Percentiles rank a stretch among this genome's conserved stretches.
phyloP scores from a whole-genome alignment of 192 early-diverging fungal species.

The Mortierella hygrophila region DNA sequence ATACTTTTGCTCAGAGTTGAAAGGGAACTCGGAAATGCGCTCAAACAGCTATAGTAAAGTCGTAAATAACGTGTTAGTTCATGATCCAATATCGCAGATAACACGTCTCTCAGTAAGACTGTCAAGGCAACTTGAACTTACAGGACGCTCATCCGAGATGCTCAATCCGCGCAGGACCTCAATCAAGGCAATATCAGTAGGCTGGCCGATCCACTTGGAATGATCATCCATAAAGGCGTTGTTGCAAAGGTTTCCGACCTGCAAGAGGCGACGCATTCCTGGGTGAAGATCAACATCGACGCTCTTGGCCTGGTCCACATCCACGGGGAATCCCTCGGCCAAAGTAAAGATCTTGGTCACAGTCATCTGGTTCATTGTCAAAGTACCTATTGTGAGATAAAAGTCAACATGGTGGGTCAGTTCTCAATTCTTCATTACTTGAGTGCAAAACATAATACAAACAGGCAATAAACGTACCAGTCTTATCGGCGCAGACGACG shows the following conservation, averaged over 20 bases:
- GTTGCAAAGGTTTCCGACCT: constrained; percentile 90
- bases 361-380: constrained; percentile 97
- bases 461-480: constrained; percentile 60
- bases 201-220: constrained; percentile 87
- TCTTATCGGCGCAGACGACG: constrained; percentile 97
- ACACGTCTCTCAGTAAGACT: background rate
- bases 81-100: background rate
- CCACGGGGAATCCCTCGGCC: constrained; percentile 60
- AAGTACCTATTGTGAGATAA: constrained; percentile 67
- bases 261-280: constrained; percentile 58
- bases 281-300: constrained; percentile 44
- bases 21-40: constrained; percentile 86
- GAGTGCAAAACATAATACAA: background rate
- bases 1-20: constrained; percentile 93
- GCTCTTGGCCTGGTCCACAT: constrained; percentile 61
- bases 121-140: constrained; percentile 48
- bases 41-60: constrained; percentile 52
- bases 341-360: constrained; percentile 85
- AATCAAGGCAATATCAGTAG: constrained; percentile 94
- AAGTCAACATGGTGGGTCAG: background rate
- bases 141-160: constrained; percentile 81
- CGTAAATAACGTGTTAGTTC: constrained; percentile 11
- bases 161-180: constrained; percentile 70
- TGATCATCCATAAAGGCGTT: constrained; percentile 84
- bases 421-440: background rate